Evolutionary conservation across 2,329 filamentous ascomycete species (phyloP), one percentile per base, ranked within the genome.

Genomic region (Cadophora gregata): DNA sequence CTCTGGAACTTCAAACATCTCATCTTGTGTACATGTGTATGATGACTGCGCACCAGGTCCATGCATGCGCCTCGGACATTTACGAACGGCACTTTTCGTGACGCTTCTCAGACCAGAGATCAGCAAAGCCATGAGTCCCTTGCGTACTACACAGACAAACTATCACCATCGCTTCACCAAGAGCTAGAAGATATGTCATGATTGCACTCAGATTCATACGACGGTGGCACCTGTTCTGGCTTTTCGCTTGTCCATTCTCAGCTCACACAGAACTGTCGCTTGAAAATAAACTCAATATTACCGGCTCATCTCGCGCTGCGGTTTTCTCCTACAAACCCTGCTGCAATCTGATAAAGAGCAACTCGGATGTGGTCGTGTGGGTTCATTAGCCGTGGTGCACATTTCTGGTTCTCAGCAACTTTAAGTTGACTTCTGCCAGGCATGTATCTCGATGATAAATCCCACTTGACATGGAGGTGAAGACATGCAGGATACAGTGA

Each of bases 61-160:
- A 53, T 31, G 14, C 50, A 31, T 53, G 16, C 50, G 25, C 25
- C 50, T 53, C 50, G 50, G 50, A 53, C 25, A 31, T 53, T n/a
- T 53, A 53, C 27, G n/a, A 53, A 25, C 50, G 14, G 42, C 42
- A 25, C 25, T 14, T 29, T 31, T n/a, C 12, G 25, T 53, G 27
- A 27, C 50, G 50, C 50, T 16, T 19, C 27, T 25, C 31, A 53
- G 50, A 5, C 7, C 25, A n/a, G 12, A 3, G 24, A 27, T 51
- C 2, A 51, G 16, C 24, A 31, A 53, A 25, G 27, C 27, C 27
- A 53, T 53, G 6, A 31, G 16, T 53, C n/a, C 14, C 12, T 16
- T 27, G 50, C 38, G 19, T 42, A 42, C 42, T 47, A 6, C n/a
- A 47, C 42, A 8, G 25, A 3, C 50, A 53, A 53, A 50, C 3